phyloP scores from a whole-genome alignment of 2,329 filamentous ascomycete genomes.

The Penicillium verrucosum region DNA sequence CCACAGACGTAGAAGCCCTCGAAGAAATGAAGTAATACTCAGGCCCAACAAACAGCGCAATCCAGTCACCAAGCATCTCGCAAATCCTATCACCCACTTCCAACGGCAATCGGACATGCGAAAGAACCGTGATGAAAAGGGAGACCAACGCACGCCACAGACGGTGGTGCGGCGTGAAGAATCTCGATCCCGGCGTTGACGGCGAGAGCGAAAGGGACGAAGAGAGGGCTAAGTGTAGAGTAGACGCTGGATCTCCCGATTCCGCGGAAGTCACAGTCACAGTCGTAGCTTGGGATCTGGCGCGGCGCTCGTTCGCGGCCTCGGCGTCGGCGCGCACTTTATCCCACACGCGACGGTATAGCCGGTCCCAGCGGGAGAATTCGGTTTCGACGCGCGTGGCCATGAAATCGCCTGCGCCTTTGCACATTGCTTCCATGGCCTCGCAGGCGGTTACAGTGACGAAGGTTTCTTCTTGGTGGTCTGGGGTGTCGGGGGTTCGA shows the following conservation, averaged over 20 bases:
- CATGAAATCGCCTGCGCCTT: constrained; percentile 76
- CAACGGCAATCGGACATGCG: constrained; percentile 39
- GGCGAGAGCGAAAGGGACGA: constrained; percentile 23
- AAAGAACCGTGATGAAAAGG: constrained; percentile 41
- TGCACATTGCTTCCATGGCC: constrained; percentile 66
- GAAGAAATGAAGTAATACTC: constrained; percentile 31
- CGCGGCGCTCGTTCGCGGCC: constrained; percentile 33
- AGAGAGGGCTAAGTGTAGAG: constrained; percentile 1
- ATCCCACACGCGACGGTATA: constrained; percentile 41
- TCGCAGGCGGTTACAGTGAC: constrained; percentile 68
- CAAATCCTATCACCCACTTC: constrained; percentile 43
- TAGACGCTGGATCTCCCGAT: background rate
- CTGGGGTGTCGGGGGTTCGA: constrained; percentile 46
- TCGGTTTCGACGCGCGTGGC: constrained; percentile 69
- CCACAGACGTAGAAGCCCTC: background rate
- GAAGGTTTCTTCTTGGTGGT: constrained; percentile 41
- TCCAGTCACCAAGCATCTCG: constrained; percentile 37
- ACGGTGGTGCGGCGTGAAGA: constrained; percentile 40
- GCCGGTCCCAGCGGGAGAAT: constrained; percentile 48
- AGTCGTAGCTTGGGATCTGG: constrained; percentile 8
- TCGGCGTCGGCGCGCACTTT: constrained; percentile 39
- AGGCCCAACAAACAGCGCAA: constrained; percentile 34
- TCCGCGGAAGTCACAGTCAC: constrained; percentile 7
- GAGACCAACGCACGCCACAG: constrained; percentile 39
- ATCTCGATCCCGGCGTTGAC: constrained; percentile 21